Conservation (phyloP, 495 filamentous ascomycete genomes). For the Pyrenula massariospora region DNA sequence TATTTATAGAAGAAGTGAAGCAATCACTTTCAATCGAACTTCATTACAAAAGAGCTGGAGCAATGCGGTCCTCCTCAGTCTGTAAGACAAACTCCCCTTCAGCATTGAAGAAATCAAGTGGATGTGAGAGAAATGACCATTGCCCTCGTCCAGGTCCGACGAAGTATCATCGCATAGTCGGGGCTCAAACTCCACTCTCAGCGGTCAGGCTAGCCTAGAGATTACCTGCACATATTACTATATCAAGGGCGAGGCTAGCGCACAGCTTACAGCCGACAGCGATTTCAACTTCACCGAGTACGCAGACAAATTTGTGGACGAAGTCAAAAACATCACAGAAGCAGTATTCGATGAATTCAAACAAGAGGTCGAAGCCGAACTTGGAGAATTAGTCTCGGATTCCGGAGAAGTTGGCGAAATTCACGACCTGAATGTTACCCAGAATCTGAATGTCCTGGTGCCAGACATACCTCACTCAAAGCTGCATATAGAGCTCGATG, state of each 20-base stretch:
- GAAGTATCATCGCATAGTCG: neutral
- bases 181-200: neutral
- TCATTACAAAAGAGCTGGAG: neutral
- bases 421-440: conserved; percentile 14
- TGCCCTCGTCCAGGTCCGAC: neutral
- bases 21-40: neutral
- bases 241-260: conserved; percentile 31
- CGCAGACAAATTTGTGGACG: conserved; percentile 18
- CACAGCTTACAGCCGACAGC: conserved; percentile 23
- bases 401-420: conserved; percentile 1
- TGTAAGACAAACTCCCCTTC: neutral
- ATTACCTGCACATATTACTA: conserved; percentile 40
- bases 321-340: conserved; percentile 19
- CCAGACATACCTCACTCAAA: conserved; percentile 26
- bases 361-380: conserved; percentile 8
- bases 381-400: conserved; percentile 3
- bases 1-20: neutral
- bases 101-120: neutral
- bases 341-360: conserved; percentile 4
- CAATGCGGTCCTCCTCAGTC: neutral
- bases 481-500: conserved; percentile 34
- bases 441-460: conserved; percentile 24
- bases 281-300: conserved; percentile 25
- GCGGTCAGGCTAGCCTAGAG: conserved; percentile 14
- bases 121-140: neutral